phyloP scores from a whole-genome alignment of 345 rosid species.

The Pistacia integerrima region DNA sequence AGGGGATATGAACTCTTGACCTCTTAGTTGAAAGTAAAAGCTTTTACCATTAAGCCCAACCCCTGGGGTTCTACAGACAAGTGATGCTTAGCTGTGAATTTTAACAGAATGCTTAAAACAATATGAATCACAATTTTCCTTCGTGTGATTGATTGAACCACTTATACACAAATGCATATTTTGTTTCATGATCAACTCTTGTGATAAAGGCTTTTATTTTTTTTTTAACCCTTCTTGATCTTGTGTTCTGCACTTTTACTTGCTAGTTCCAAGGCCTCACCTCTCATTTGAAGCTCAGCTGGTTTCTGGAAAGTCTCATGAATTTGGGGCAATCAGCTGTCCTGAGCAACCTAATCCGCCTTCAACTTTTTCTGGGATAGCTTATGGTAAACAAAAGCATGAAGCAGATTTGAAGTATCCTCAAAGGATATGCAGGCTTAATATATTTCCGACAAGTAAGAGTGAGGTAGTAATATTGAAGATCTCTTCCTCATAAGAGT shows the following conservation, averaged over 20 bases:
- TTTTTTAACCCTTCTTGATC: neutral
- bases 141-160: neutral
- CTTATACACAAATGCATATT: neutral
- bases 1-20: no score
- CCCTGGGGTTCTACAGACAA: neutral
- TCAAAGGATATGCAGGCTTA: slow-evolving; percentile 84
- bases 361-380: slow-evolving; percentile 46
- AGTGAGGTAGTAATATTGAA: slow-evolving; percentile 54
- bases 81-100: neutral
- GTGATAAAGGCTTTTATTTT: neutral
- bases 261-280: slow-evolving; percentile 93
- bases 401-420: slow-evolving; percentile 83
- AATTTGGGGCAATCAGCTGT: slow-evolving; percentile 66
- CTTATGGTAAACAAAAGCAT: slow-evolving; percentile 78
- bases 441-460: slow-evolving; percentile 84
- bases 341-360: slow-evolving; percentile 74
- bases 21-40: no score
- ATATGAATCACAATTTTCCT: neutral
- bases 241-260: slow-evolving; percentile 14
- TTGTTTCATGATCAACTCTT: neutral
- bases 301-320: slow-evolving; percentile 93
- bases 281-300: slow-evolving; percentile 98
- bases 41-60: no score
- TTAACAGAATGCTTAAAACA: neutral
- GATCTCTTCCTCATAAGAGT: neutral